These are phyloP conservation scores for Cystobasidiaceae sp. DNA, from an alignment of 1,284 basidiomycete genomes.

Conservation along the genomic window DNA sequence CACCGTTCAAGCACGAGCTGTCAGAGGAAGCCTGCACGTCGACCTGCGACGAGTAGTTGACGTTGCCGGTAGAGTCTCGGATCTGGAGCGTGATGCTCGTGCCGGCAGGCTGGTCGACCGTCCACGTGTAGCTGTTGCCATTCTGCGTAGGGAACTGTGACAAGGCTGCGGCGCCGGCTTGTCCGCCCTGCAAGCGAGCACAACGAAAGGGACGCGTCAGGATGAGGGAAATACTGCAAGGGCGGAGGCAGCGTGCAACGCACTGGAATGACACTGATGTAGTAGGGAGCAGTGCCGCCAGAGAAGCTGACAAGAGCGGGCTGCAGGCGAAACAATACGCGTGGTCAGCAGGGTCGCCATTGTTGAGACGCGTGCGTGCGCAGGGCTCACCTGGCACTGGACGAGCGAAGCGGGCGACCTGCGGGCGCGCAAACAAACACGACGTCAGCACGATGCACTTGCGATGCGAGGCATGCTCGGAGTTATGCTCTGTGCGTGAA, in stretches of 20 bases:
- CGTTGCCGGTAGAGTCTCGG: conserved; percentile 38
- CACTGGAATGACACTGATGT: conserved; percentile 31
- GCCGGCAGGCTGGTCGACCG: conserved; percentile 40
- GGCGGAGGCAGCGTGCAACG: background rate
- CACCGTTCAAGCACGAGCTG: conserved; percentile 16
- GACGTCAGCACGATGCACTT: background rate
- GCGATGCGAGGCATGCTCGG: too few relatives aligned
- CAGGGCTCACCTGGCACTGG: conserved; percentile 29
- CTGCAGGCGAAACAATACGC: background rate
- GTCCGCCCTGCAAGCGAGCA: conserved; percentile 26
- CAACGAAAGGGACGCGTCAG: background rate
- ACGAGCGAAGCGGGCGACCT: conserved; percentile 31
- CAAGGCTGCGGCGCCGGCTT: conserved; percentile 39
- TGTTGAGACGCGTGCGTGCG: background rate
- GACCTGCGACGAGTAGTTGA: conserved; percentile 31
- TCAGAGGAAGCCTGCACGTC: conserved; percentile 18
- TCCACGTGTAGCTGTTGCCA: conserved; percentile 40
- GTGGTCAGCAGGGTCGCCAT: too few relatives aligned
- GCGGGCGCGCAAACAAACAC: background rate
- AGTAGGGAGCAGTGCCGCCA: conserved; percentile 33
- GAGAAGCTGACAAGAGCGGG: conserved; percentile 27
- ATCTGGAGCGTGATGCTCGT: conserved; percentile 42
- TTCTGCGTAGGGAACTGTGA: conserved; percentile 36
- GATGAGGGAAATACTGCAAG: background rate
- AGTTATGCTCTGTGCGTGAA: too few relatives aligned